phyloP scores from a whole-genome alignment of 768 basidiomycete species.

The Amanita thiersii region DNA sequence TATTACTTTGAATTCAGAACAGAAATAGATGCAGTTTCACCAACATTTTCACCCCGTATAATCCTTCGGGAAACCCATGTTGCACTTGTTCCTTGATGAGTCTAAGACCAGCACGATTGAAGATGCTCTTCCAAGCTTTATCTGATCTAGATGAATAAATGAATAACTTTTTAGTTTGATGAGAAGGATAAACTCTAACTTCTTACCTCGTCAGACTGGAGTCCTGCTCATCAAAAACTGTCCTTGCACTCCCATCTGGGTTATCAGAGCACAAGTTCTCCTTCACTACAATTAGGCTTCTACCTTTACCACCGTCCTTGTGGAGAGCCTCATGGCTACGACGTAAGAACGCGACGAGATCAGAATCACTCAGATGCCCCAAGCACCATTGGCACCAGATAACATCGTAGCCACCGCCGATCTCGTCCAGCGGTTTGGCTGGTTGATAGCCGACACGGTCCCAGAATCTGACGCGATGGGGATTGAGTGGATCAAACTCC shows the following conservation, averaged over 20 bases:
- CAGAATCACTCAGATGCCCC: constrained; percentile 70
- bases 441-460: constrained; percentile 64
- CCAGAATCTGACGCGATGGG: constrained; percentile 37
- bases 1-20: constrained; percentile 4
- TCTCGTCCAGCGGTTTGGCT: constrained; percentile 32
- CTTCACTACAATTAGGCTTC: constrained; percentile 78
- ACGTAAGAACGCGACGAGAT: constrained; percentile 72
- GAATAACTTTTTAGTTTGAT: constrained; percentile 3
- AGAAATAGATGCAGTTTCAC: constrained; percentile 15
- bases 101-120: constrained; percentile 63
- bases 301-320: constrained; percentile 22
- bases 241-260: constrained; percentile 35
- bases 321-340: constrained; percentile 56
- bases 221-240: constrained; percentile 77
- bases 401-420: constrained; percentile 71
- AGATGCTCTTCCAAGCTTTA: constrained; percentile 69
- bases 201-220: constrained; percentile 81
- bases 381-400: constrained; percentile 99
- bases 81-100: constrained; percentile 74
- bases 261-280: constrained; percentile 77
- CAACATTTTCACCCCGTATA: constrained; percentile 86
- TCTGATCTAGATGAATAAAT: constrained; percentile 55
- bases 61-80: constrained; percentile 69
- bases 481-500: constrained; percentile 61
- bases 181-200: not conserved